Evolutionary conservation across 2,329 filamentous ascomycete species (phyloP).

Genomic region (Phaeosphaeria sp.): DNA sequence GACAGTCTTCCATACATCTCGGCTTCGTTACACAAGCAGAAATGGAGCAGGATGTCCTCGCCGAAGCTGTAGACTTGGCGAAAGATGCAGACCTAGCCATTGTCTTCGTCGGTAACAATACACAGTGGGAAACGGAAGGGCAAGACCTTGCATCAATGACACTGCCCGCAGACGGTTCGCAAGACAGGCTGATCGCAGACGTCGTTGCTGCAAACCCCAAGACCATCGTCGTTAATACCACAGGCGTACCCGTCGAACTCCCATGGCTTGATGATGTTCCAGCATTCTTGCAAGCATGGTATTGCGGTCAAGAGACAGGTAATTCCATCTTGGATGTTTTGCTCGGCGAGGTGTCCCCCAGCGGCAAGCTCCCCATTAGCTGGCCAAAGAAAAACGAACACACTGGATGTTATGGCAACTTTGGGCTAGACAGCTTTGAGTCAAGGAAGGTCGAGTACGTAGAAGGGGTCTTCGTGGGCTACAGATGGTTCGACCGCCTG

Average conservation of each 20-base stretch:
- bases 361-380: constrained; percentile 66
- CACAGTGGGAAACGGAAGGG: constrained; percentile 33
- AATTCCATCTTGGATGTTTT: constrained; percentile 68
- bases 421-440: constrained; percentile 69
- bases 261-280: constrained; percentile 69
- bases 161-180: constrained; percentile 59
- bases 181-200: constrained; percentile 59
- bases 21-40: constrained; percentile 20
- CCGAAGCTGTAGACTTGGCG: constrained; percentile 21
- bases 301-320: constrained; percentile 70
- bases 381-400: constrained; percentile 70
- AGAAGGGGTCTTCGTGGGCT: constrained; percentile 28
- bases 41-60: constrained; percentile 22
- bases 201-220: constrained; percentile 64
- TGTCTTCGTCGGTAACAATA: constrained; percentile 69
- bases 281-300: constrained; percentile 73
- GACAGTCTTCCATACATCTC: constrained; percentile 19
- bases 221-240: constrained; percentile 71
- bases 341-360: constrained; percentile 68
- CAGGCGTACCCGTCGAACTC: constrained; percentile 72
- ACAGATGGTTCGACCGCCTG: constrained; percentile 46
- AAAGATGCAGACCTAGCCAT: constrained; percentile 67
- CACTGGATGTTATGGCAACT: constrained; percentile 61
- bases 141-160: constrained; percentile 24
- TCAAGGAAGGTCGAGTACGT: constrained; percentile 53